Evolutionary conservation across 208 protist species (phyloP).

Genomic region (Trypanosoma avium): DNA sequence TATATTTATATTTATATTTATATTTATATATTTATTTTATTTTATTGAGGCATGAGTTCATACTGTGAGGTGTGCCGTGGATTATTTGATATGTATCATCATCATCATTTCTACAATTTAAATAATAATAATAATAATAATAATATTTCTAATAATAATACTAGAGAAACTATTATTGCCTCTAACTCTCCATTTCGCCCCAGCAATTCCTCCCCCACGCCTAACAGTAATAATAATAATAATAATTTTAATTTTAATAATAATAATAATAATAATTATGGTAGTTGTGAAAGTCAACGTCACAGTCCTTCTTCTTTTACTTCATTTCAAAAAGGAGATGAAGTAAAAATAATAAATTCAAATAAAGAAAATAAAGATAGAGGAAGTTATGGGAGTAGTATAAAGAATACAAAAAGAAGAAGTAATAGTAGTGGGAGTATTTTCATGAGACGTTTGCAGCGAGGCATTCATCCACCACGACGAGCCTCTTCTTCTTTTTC

Average conservation of each 20-base stretch:
- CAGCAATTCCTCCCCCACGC: too few relatives aligned
- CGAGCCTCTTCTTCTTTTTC: neutral
- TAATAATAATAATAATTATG: too few relatives aligned
- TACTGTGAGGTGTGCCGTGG: slow-evolving; percentile 82
- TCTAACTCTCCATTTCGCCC: neutral
- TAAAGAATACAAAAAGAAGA: too few relatives aligned
- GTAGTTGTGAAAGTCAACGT: neutral
- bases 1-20: slow-evolving; percentile 1
- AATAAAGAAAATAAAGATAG: too few relatives aligned
- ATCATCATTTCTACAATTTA: slow-evolving; percentile 24
- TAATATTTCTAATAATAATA: neutral
- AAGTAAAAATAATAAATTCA: too few relatives aligned
- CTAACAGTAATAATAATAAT: too few relatives aligned
- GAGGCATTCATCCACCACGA: neutral
- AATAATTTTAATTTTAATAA: too few relatives aligned
- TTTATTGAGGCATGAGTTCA: slow-evolving; percentile 49
- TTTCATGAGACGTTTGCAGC: too few relatives aligned
- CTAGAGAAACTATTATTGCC: neutral
- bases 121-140: neutral
- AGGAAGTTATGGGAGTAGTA: too few relatives aligned
- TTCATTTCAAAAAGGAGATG: neutral
- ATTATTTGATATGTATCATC: slow-evolving; percentile 39
- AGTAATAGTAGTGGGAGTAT: too few relatives aligned
- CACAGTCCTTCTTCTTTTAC: neutral
- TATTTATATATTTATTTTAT: neutral